phyloP scores from a whole-genome alignment of 2,329 filamentous ascomycete genomes.

The Diaporthe aspalathi region DNA sequence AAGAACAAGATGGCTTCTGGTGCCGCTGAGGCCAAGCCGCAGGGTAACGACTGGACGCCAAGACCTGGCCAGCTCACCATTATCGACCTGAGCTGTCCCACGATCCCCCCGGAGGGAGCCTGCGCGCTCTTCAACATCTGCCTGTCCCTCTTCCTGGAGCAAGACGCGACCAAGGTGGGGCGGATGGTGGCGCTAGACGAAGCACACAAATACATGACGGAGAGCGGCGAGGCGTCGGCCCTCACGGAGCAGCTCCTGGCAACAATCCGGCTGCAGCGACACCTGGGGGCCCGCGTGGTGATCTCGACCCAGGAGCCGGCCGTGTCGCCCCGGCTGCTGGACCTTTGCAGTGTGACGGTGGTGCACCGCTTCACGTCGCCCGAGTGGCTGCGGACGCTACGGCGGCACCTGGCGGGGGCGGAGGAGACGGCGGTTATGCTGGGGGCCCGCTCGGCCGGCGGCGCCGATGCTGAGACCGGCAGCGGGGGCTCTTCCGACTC shows the following conservation, averaged over 20 bases:
- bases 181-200: conserved; percentile 79
- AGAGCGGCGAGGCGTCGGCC: conserved; percentile 62
- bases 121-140: conserved; percentile 81
- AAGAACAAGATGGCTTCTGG: conserved; percentile 45
- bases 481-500: conserved; percentile 10
- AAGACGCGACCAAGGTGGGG: conserved; percentile 57
- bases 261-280: conserved; percentile 77
- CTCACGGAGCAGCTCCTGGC: conserved; percentile 73
- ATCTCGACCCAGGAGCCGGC: conserved; percentile 85
- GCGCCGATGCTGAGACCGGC: background rate
- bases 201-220: conserved; percentile 80
- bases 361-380: conserved; percentile 74
- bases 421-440: conserved; percentile 41
- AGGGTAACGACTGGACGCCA: background rate
- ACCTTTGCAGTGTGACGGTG: conserved; percentile 77
- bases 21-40: conserved; percentile 45
- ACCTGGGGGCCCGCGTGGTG: conserved; percentile 73
- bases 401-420: conserved; percentile 47
- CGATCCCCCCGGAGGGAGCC: conserved; percentile 73
- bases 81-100: conserved; percentile 75
- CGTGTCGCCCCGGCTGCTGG: conserved; percentile 74
- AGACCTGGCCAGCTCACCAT: conserved; percentile 52
- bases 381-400: conserved; percentile 47
- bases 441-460: conserved; percentile 26
- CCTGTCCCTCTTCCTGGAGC: conserved; percentile 73